A percentile compares a stretch with the other conserved stretches of the same genome.
These are phyloP conservation scores for Zea mays DNA, from an alignment of 176 grass and related monocot genomes.

Conservation along the genomic window DNA sequence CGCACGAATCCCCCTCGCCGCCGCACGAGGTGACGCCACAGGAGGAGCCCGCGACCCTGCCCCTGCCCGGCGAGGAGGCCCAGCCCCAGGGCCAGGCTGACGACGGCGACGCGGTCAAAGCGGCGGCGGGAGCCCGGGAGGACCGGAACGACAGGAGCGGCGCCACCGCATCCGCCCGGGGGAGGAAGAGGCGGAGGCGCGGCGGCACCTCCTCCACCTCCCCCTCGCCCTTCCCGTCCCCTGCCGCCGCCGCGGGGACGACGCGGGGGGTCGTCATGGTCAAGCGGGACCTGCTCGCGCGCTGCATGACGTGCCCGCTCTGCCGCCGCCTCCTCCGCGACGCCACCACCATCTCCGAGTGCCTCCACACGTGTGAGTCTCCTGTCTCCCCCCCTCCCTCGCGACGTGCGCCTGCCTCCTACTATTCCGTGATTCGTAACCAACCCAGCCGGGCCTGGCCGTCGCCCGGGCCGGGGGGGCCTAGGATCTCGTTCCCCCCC, in stretches of 20 bases:
- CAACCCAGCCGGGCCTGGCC: neutral
- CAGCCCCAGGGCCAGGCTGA: neutral
- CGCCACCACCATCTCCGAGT: constrained; percentile 84
- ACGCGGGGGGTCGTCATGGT: constrained; percentile 46
- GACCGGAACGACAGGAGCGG: neutral
- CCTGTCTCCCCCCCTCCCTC: neutral
- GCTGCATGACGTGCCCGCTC: constrained; percentile 72
- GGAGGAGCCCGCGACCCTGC: no score
- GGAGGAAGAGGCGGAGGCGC: constrained; percentile 26
- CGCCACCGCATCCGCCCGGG: neutral
- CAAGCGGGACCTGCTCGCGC: constrained; percentile 51
- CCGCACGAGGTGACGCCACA: neutral
- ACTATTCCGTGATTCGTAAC: neutral
- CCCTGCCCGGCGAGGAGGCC: neutral
- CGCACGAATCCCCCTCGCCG: neutral
- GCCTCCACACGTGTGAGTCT: constrained; percentile 76
- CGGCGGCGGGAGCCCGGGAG: neutral
- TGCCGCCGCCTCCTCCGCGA: constrained; percentile 71
- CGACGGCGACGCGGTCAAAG: neutral
- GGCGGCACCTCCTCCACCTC: neutral
- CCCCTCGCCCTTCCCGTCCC: neutral
- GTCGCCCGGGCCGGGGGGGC: neutral
- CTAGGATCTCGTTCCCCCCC: neutral
- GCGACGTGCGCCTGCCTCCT: neutral
- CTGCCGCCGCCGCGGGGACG: neutral